A percentile compares a stretch with the other conserved stretches of the same genome.
Conservation (phyloP, 179 eudicot species). For the Carnegiea gigantea region DNA sequence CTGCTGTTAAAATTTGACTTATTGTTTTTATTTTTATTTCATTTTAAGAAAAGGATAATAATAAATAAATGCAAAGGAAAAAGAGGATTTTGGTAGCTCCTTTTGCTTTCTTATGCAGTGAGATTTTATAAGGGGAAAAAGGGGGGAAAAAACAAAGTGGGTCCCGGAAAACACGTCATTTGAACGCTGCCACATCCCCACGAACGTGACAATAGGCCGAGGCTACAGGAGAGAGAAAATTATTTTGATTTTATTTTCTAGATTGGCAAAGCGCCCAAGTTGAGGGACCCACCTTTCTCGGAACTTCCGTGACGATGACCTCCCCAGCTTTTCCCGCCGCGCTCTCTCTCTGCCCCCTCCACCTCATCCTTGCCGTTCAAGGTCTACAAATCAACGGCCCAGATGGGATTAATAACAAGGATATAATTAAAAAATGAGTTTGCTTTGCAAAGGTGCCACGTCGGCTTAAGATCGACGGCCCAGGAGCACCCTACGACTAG, state of each 20-base stretch:
- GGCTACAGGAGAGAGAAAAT: conserved; percentile 10
- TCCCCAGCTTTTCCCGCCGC: conserved; percentile 19
- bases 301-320: conserved; percentile 39
- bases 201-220: conserved; percentile 37
- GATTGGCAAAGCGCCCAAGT: conserved; percentile 33
- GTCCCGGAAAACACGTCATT: conserved; percentile 27
- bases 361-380: conserved; percentile 19
- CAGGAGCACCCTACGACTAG: neutral
- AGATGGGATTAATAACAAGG: no score
- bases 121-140: neutral
- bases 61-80: neutral
- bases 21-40: neutral
- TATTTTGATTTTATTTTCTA: conserved; percentile 12
- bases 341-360: conserved; percentile 18
- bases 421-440: neutral
- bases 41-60: neutral
- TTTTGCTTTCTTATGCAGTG: neutral
- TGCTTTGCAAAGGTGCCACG: conserved; percentile 5
- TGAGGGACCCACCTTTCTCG: conserved; percentile 33
- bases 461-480: conserved; percentile 17
- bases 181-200: conserved; percentile 34
- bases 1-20: conserved; percentile 28
- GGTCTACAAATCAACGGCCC: neutral
- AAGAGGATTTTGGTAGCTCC: conserved; percentile 21
- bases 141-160: conserved; percentile 1